Conservation (phyloP, 2,329 filamentous ascomycete genomes). For the Trichoderma sp. region DNA sequence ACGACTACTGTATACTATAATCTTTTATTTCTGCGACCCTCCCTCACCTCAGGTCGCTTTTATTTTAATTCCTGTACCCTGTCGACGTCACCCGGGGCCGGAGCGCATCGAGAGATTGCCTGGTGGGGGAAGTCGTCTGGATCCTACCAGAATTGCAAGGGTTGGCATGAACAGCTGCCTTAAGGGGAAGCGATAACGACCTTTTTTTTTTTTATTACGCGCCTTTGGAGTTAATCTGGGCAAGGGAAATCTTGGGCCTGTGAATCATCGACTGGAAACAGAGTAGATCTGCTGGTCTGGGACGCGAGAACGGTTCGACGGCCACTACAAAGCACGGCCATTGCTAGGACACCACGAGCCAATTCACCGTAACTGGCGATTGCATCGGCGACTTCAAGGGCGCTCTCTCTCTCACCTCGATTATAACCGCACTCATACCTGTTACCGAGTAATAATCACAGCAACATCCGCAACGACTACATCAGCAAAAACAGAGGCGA, state of each 20-base stretch:
- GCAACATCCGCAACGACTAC: neutral
- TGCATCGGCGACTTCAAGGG: neutral
- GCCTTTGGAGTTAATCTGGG: neutral
- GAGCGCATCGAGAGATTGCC: conserved; percentile 11
- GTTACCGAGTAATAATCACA: neutral
- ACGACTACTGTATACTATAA: neutral
- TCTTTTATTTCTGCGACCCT: neutral
- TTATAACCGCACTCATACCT: neutral
- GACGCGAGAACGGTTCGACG: neutral
- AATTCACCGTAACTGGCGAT: neutral
- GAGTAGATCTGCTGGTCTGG: neutral
- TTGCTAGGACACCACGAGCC: neutral
- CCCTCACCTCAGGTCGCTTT: neutral
- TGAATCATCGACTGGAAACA: neutral
- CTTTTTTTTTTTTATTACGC: conserved; percentile 1
- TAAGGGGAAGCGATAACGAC: conserved; percentile 12
- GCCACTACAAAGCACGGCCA: neutral
- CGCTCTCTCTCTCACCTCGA: neutral
- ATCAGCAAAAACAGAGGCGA: neutral
- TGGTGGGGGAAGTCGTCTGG: conserved; percentile 3
- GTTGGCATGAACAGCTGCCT: conserved; percentile 15
- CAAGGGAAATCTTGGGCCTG: neutral
- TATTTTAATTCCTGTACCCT: neutral
- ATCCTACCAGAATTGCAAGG: conserved; percentile 1
- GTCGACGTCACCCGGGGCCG: conserved; percentile 7